A percentile compares a stretch with the other conserved stretches of the same genome.
Evolutionary conservation across 2,329 filamentous ascomycete species (phyloP).

Genomic region (Arachnomyces sp.): DNA sequence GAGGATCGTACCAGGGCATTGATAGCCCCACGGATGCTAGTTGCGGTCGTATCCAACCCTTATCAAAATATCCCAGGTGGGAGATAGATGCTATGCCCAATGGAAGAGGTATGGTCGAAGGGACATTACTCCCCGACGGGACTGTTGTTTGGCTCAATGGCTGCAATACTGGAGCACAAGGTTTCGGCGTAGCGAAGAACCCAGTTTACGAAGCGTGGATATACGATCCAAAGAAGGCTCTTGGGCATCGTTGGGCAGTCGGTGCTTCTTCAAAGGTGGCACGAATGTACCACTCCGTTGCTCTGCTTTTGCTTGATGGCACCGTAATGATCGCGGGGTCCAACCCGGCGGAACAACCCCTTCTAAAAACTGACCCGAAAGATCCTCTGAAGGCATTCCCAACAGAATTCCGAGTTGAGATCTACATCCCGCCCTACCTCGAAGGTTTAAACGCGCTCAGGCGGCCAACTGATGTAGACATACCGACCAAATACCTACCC

Average conservation of each 20-base stretch:
- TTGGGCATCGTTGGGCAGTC: constrained; percentile 43
- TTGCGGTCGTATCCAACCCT: constrained; percentile 50
- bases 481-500: constrained; percentile 39
- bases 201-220: constrained; percentile 51
- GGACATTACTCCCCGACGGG: constrained; percentile 52
- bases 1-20: constrained; percentile 54
- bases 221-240: constrained; percentile 48
- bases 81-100: constrained; percentile 53
- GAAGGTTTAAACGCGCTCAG: constrained; percentile 41
- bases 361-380: constrained; percentile 37
- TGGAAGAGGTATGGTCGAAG: constrained; percentile 54
- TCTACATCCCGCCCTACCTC: constrained; percentile 55
- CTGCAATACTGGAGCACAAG: constrained; percentile 50
- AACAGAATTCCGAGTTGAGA: constrained; percentile 57
- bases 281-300: constrained; percentile 55
- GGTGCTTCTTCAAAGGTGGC: constrained; percentile 37
- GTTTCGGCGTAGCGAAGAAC: constrained; percentile 49
- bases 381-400: constrained; percentile 40
- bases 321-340: constrained; percentile 54
- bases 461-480: constrained; percentile 42
- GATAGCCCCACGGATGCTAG: constrained; percentile 52
- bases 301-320: constrained; percentile 52
- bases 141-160: constrained; percentile 55
- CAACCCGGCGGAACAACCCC: constrained; percentile 53
- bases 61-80: constrained; percentile 44